Conservation (phyloP, 441 rosid species). For the Arabidopsis hybrid region DNA sequence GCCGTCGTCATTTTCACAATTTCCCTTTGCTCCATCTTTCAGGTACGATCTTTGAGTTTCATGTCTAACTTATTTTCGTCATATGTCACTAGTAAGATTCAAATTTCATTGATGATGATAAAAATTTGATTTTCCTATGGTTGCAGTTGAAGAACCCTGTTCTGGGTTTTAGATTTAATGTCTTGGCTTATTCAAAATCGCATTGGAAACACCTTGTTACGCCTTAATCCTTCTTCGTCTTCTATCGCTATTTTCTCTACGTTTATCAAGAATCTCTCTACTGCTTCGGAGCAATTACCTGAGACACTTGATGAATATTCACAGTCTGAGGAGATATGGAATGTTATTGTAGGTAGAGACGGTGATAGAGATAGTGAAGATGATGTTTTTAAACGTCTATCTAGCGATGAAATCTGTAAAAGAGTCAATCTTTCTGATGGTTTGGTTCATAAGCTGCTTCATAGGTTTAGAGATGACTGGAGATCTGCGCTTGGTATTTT, state of each 20-base stretch:
- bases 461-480: constrained; percentile 83
- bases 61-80: neutral
- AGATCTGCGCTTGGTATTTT: constrained; percentile 76
- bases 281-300: constrained; percentile 25
- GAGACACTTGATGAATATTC: constrained; percentile 32
- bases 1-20: constrained; percentile 9
- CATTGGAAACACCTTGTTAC: constrained; percentile 32
- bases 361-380: constrained; percentile 51
- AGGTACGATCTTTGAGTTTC: constrained; percentile 17
- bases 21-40: constrained; percentile 7
- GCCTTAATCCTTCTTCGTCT: constrained; percentile 34
- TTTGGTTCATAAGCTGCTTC: constrained; percentile 63
- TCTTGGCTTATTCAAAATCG: constrained; percentile 35
- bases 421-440: constrained; percentile 52
- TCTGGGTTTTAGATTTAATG: constrained; percentile 46
- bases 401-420: constrained; percentile 50
- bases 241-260: constrained; percentile 36
- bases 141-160: constrained; percentile 16
- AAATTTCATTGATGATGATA: neutral
- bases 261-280: constrained; percentile 34
- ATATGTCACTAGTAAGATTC: neutral
- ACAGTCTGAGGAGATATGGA: constrained; percentile 36
- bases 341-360: constrained; percentile 46
- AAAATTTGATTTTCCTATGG: neutral
- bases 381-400: constrained; percentile 57